Evolutionary conservation across 2,329 filamentous ascomycete species (phyloP), one percentile per base, ranked within the genome.

Genomic region (Pestalotiopsis sp.): DNA sequence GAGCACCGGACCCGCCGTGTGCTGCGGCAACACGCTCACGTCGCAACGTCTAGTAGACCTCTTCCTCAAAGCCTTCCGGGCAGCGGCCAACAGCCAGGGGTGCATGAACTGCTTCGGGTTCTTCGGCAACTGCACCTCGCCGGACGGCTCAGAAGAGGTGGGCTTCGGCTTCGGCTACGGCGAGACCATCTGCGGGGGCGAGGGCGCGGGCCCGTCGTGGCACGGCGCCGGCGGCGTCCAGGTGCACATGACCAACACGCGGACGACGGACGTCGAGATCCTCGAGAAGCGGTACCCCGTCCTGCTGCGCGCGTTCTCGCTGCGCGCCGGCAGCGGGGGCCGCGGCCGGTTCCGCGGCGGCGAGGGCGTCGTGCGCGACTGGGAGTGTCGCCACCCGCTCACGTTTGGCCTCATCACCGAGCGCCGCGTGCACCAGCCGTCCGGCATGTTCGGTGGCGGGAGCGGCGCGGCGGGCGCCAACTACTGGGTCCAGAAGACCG

Each of bases 51-150:
- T 74, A 3, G 69, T 71, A 0, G 73, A 74, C 49, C 69, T 73
- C 3, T 65, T 74, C 1, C 71, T 73, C 17, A 70, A 70, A 45
- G 71, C 72, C 3, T 74, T 74, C 70, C 49, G 76, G 1, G 79
- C 79, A 3, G 78, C 78, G 2, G 91, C 92, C 1, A 93, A 92
- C 2, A 90, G 86, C 0, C 93, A 95, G 73, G 93, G 92, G n/a
- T 91, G 92, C 75, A 92, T 90, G 77, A 95, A 95, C 79, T 94
- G 92, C 0, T 95, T 95, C 74, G 92, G 92, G 66, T 93, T 93
- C 36, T 90, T 89, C 23, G 63, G 72, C 57, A 73, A 72, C 23
- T 79, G 79, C 3, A 70, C 70, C 61, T 69, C 67, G 20, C 70
- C 73, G 23, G 68, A 69, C 7, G 72, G 67, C 12, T 52, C 59